Evolutionary conservation across 495 filamentous ascomycete species (phyloP), one percentile per base, ranked within the genome.

Genomic region (Penicillium pulvis): DNA sequence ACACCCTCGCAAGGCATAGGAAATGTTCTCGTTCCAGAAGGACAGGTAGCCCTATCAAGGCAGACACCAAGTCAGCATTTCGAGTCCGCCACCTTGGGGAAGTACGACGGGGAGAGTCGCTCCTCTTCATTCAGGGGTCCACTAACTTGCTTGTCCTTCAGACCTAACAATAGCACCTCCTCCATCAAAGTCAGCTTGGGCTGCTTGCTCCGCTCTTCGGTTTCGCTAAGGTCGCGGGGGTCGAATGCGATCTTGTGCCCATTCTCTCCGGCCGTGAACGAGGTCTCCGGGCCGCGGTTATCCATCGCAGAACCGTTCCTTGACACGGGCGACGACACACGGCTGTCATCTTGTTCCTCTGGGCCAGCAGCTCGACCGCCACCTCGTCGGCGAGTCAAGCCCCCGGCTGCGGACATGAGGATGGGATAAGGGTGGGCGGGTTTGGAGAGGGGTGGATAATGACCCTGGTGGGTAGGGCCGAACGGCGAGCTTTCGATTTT

Each of bases 21-120:
- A 97, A 58, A 98, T 98, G 75, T 98, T 98, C 75, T 98, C 94
- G 71, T 98, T 98, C 94, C 94, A 98, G 77, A 98, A 98, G 8
- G 95, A 98, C 58, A 98, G 86, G 74, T 98, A 97, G 61, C 94
- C 94, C 91, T 96, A 66, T 60, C 50, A 65, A 42, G 33, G 51
- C 56, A 30, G 48, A 31, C 39, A 24, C 26, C 31, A 48, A n/a
- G 59, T 72, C 63, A 75, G 66, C 62, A 41, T 58, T 60, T 52
- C 45, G 24, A 46, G 23, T 49, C 47, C 31, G 11, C 31, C 31
- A 39, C 14, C 49, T n/a, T 23, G 19, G 4, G 23, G 35, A 26
- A 52, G n/a, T 24, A 51, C 16, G 19, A 24, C 11, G 20, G 23
- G 7, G 43, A 4, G 19, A 39, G 23, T 19, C 24, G 31, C 36